These are phyloP conservation scores for Trichoderma endophyticum DNA, from an alignment of 2,329 filamentous ascomycete genomes.

Conservation along the genomic window DNA sequence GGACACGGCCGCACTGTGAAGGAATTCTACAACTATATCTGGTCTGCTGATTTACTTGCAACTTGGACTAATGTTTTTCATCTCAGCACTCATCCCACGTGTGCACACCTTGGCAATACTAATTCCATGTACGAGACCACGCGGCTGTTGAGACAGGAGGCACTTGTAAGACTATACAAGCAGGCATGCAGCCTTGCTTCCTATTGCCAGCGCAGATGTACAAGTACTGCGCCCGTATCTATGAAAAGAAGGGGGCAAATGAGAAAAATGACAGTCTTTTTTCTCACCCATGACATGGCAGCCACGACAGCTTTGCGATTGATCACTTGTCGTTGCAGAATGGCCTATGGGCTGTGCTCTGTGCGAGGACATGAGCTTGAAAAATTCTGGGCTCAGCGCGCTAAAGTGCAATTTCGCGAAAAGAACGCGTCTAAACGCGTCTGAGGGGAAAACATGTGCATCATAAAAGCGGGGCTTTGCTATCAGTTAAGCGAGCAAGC, in stretches of 20 bases:
- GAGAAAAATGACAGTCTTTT: neutral
- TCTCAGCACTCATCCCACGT: neutral
- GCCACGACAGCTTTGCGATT: conserved; percentile 8
- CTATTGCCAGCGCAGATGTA: neutral
- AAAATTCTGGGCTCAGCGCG: conserved; percentile 4
- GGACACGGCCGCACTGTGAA: conserved; percentile 1
- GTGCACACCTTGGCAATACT: neutral
- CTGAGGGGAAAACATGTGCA: conserved; percentile 4
- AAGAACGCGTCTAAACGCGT: conserved; percentile 13
- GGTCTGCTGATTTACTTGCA: neutral
- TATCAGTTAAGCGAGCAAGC: conserved; percentile 13
- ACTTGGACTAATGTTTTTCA: neutral
- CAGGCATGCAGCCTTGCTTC: neutral
- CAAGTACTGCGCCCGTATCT: neutral
- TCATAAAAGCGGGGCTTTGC: conserved; percentile 10
- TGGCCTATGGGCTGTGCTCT: neutral
- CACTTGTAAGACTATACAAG: neutral
- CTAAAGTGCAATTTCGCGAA: conserved; percentile 12
- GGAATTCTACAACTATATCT: neutral
- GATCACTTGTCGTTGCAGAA: conserved; percentile 6
- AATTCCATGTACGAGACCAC: neutral
- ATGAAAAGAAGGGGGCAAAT: neutral
- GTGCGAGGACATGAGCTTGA: neutral
- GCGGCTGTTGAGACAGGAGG: neutral
- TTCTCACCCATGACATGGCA: neutral